These are phyloP conservation scores for Phytophthora megakarya DNA, from an alignment of 352 stramenopile species.

Conservation along the genomic window DNA sequence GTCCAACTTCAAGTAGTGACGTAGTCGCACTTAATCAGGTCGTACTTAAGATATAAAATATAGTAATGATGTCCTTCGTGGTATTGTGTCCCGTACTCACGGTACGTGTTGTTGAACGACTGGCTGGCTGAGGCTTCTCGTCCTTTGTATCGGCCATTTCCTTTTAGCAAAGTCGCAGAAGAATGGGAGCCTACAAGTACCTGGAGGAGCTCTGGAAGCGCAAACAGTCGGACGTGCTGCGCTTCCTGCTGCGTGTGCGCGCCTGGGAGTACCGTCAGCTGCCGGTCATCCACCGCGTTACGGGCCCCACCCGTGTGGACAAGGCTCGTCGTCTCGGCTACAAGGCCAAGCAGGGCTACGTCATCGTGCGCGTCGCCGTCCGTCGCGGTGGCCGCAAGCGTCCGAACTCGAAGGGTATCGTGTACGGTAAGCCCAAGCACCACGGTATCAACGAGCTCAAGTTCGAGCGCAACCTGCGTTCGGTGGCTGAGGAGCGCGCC, in stretches of 20 bases:
- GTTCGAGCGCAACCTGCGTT: slow-evolving; percentile 98
- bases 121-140: slow-evolving; percentile 8
- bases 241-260: slow-evolving; percentile 99
- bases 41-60: no score
- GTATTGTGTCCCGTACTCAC: slow-evolving; percentile 22
- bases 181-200: slow-evolving; percentile 99
- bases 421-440: slow-evolving; percentile 99
- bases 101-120: slow-evolving; percentile 13
- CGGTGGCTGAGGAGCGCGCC: slow-evolving; percentile 98
- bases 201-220: slow-evolving; percentile 99
- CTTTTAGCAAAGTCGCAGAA: slow-evolving; percentile 58
- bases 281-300: slow-evolving; percentile 96
- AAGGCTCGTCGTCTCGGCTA: slow-evolving; percentile 99
- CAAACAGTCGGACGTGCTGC: slow-evolving; percentile 99
- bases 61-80: no score
- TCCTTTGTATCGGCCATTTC: slow-evolving; percentile 13
- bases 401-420: slow-evolving; percentile 99
- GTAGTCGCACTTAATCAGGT: neutral
- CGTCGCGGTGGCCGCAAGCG: slow-evolving; percentile 99
- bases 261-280: slow-evolving; percentile 99
- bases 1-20: slow-evolving; percentile 19
- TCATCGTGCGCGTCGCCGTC: slow-evolving; percentile 97
- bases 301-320: slow-evolving; percentile 96
- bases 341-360: slow-evolving; percentile 99
- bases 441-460: slow-evolving; percentile 99